These are phyloP conservation scores for Phytopythium montanum DNA, from an alignment of 352 stramenopile genomes.

Conservation along the genomic window DNA sequence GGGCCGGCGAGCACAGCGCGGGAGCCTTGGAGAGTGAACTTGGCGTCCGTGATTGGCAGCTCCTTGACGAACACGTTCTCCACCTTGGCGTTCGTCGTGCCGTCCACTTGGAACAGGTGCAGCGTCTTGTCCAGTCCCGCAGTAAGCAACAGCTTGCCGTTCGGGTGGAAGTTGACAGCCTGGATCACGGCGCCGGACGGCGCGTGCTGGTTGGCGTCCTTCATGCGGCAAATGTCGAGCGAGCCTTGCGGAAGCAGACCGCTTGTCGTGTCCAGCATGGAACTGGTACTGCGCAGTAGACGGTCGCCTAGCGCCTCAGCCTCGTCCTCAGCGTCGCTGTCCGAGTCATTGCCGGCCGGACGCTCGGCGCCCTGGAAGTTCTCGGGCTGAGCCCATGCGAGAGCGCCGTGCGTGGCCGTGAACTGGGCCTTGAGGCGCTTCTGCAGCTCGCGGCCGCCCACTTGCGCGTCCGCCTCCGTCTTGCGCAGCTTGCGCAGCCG, in stretches of 20 bases:
- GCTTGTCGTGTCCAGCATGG: constrained; percentile 46
- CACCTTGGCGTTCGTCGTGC: constrained; percentile 83
- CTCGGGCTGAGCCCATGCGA: constrained; percentile 71
- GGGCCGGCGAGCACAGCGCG: constrained; percentile 91
- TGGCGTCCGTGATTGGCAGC: constrained; percentile 83
- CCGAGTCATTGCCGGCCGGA: constrained; percentile 34
- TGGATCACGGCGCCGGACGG: constrained; percentile 84
- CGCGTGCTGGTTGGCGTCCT: constrained; percentile 90
- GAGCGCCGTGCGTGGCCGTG: constrained; percentile 43
- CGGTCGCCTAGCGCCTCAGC: constrained; percentile 31
- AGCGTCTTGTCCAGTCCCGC: constrained; percentile 92
- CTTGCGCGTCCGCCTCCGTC: constrained; percentile 58
- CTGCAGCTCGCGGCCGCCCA: constrained; percentile 74
- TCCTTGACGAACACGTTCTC: constrained; percentile 90
- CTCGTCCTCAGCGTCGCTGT: constrained; percentile 54
- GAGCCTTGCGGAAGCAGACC: constrained; percentile 57
- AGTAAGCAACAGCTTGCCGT: constrained; percentile 85
- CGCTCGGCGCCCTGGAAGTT: constrained; percentile 48
- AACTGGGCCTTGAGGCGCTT: constrained; percentile 82
- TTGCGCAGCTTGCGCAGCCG: constrained; percentile 85
- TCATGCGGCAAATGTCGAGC: constrained; percentile 75
- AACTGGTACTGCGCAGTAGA: constrained; percentile 49
- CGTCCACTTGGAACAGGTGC: constrained; percentile 92
- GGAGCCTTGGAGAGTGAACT: constrained; percentile 76
- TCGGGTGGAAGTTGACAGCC: constrained; percentile 88